Evolutionary conservation across 345 rosid species (phyloP).

Genomic region (Syzygium oleosum): DNA sequence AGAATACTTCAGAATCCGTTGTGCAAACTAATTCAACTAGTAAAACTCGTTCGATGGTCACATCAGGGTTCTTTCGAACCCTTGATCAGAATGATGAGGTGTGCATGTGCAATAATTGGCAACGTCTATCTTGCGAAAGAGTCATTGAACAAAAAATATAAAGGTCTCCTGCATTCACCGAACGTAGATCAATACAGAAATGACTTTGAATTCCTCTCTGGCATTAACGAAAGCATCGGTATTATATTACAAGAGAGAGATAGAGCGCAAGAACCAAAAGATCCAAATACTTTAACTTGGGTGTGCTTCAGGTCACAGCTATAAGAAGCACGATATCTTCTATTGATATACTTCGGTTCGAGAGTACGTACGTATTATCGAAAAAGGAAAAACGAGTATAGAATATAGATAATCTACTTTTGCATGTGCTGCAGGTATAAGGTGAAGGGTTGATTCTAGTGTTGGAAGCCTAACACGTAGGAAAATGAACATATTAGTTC

Average conservation of each 20-base stretch:
- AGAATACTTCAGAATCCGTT: neutral
- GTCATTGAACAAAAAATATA: neutral
- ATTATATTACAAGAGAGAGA: neutral
- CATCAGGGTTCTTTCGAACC: neutral
- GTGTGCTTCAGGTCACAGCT: neutral
- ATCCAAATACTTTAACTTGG: neutral
- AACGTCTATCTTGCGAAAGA: neutral
- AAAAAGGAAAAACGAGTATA: neutral
- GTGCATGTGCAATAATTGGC: neutral
- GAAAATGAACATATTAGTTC: neutral
- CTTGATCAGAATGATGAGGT: neutral
- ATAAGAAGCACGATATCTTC: neutral
- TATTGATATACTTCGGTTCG: neutral
- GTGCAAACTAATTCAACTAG: neutral
- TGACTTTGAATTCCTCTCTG: neutral
- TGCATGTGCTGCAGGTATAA: neutral
- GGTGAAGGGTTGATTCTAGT: neutral
- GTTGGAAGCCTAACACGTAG: neutral
- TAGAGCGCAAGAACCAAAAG: neutral
- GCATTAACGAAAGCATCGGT: neutral
- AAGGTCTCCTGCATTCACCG: neutral
- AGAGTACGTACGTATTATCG: no score
- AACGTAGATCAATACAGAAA: neutral
- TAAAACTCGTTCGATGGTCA: neutral
- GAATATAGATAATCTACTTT: neutral